Conservation (phyloP, 2,329 filamentous ascomycete species). For the Bipolaris zeicola region DNA sequence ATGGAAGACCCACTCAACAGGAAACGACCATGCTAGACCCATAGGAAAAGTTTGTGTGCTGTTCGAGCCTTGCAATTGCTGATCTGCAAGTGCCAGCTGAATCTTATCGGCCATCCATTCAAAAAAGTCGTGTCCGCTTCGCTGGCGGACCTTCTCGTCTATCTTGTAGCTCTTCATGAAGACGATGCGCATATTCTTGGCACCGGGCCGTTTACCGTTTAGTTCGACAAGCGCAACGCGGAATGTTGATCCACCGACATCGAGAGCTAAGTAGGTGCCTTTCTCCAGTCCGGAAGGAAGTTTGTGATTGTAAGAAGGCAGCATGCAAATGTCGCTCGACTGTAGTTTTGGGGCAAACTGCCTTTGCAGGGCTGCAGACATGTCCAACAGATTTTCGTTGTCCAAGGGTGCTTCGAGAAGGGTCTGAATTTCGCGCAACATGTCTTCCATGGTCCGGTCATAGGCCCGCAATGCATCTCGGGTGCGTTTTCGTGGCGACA, state of each 20-base stretch:
- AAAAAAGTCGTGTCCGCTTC: slow-evolving; percentile 65
- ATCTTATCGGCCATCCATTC: slow-evolving; percentile 70
- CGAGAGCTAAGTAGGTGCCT: slow-evolving; percentile 66
- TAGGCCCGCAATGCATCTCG: slow-evolving; percentile 49
- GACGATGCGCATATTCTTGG: slow-evolving; percentile 59
- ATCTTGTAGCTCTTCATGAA: slow-evolving; percentile 62
- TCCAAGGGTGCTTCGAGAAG: slow-evolving; percentile 54
- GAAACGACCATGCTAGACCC: slow-evolving; percentile 70
- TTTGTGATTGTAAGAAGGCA: slow-evolving; percentile 68
- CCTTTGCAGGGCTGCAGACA: slow-evolving; percentile 53
- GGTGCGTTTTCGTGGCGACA: slow-evolving; percentile 41
- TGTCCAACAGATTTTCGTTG: slow-evolving; percentile 48
- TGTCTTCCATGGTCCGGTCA: slow-evolving; percentile 56
- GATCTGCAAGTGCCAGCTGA: slow-evolving; percentile 56
- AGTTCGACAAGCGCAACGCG: slow-evolving; percentile 66
- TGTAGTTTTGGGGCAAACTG: slow-evolving; percentile 63
- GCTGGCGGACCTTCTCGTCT: slow-evolving; percentile 59
- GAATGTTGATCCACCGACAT: slow-evolving; percentile 71
- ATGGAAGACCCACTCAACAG: slow-evolving; percentile 57
- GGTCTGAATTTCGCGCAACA: slow-evolving; percentile 51
- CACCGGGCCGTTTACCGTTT: slow-evolving; percentile 52
- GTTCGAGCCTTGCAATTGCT: slow-evolving; percentile 47
- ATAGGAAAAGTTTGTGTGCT: slow-evolving; percentile 56
- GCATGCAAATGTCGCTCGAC: slow-evolving; percentile 65
- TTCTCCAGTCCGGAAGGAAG: slow-evolving; percentile 64